Evolutionary conservation across 306 rosid species (phyloP).

Genomic region (Acacia melanoxylon): DNA sequence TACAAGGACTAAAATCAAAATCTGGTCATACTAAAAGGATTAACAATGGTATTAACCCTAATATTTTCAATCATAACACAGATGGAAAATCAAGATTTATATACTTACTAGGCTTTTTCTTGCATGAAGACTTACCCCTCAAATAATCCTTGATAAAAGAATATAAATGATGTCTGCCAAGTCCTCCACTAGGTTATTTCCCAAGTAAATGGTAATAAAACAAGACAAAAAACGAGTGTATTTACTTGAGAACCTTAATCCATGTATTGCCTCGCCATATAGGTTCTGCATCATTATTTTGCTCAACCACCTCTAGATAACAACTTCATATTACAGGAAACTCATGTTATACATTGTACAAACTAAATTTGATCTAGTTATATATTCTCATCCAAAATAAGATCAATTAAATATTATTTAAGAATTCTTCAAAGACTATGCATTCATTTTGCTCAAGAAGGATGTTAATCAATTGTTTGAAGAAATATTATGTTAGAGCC

Average conservation of each 20-base stretch:
- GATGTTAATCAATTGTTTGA: background rate
- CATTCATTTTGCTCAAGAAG: background rate
- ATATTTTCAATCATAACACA: slow-evolving; percentile 48
- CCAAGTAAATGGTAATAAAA: slow-evolving; percentile 57
- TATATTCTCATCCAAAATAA: background rate
- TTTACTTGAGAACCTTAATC: slow-evolving; percentile 77
- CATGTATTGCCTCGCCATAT: slow-evolving; percentile 79
- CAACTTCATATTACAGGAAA: slow-evolving; percentile 16
- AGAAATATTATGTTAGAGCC: background rate
- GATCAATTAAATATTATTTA: background rate
- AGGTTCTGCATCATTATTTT: slow-evolving; percentile 76
- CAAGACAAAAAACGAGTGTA: slow-evolving; percentile 82
- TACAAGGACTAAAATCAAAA: too few relatives aligned
- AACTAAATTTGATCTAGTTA: background rate
- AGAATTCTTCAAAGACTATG: background rate
- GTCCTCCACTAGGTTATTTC: slow-evolving; percentile 80
- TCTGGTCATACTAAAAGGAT: too few relatives aligned
- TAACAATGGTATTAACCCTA: too few relatives aligned
- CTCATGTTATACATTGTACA: background rate
- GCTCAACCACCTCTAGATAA: slow-evolving; percentile 76
- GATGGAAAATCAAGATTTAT: slow-evolving; percentile 32
- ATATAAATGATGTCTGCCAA: slow-evolving; percentile 70
- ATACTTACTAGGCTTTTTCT: background rate
- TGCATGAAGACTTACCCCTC: slow-evolving; percentile 66
- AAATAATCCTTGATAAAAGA: slow-evolving; percentile 90